Base-by-base conservation (phyloP, 2,329 filamentous ascomycete genomes). In the Pseudopithomyces maydicus region DNA sequence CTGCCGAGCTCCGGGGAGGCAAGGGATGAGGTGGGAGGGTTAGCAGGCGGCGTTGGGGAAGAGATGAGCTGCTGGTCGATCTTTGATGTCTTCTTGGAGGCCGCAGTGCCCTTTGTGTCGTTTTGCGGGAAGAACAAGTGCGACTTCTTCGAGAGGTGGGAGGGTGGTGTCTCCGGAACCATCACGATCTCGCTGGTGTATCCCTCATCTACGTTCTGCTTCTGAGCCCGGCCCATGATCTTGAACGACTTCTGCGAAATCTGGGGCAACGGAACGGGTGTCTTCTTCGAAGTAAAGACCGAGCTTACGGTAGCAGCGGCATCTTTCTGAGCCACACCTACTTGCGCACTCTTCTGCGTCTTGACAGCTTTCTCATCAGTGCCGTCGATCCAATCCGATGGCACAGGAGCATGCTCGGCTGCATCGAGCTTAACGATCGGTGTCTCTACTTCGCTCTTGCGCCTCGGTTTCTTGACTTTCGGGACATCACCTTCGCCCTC, bases 81-180 rank as follows among this genome's bases (percentile, higher is more conserved):
- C 38, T 49, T 44, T 3, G 29, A 39, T 10, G 15, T 38, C 22
- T 46, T 41, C 26, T 35, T 20, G 6, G 38, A 29, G 23, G 38
- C 14, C 10, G 22, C 36, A 5, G 11, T 20, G 38, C n/a, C 35
- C 15, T 32, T 15, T 15, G 35, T 38, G 14, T 15, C 14, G 14
- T 29, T 51, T 19, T 32, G 17, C 12, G 54, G 43, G 22, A 61
- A 47, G 7, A 55, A 52, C 29, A 61, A 38, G 23, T 53, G 45
- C 12, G 55, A 49, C 44, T 53, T 52, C 17, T 14, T 38, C n/a
- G 45, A 8, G 12, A 17, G 4, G 10, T 46, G 48, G 8, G 51
- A 52, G 12, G 52, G 55, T 6, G 57, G 57, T 17, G 58, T 60
- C 35, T 60, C 58, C 12, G 58, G 58, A 10, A 61, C 55, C 12